A percentile compares a stretch with the other conserved stretches of the same genome.
phyloP scores from a whole-genome alignment of 306 rosid species.

The Begonia peltatifolia region DNA sequence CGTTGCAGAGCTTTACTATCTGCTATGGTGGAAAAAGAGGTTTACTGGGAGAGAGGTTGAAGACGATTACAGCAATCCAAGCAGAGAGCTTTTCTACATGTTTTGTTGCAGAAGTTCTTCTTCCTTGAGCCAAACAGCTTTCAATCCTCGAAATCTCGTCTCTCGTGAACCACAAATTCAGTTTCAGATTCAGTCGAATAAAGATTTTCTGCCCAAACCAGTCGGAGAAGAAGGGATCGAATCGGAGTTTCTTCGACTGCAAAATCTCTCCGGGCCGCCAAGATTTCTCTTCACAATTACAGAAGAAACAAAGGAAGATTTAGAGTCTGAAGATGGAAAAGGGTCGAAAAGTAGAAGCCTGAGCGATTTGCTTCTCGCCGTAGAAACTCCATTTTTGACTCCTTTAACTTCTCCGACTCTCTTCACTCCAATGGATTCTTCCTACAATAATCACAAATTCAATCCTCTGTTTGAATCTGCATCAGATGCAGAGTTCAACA shows the following conservation, averaged over 20 bases:
- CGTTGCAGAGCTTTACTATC: constrained; percentile 85
- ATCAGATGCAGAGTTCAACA: constrained; percentile 82
- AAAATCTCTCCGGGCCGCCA: constrained; percentile 48
- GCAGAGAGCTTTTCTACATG: constrained; percentile 70
- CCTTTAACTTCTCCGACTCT: constrained; percentile 71
- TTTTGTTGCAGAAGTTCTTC: constrained; percentile 68
- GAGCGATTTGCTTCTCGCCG: constrained; percentile 54
- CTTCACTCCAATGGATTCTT: constrained; percentile 42
- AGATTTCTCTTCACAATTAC: constrained; percentile 82
- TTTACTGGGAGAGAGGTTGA: constrained; percentile 56
- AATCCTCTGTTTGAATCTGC: constrained; percentile 60
- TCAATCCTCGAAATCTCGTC: constrained; percentile 21
- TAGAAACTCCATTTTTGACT: constrained; percentile 83
- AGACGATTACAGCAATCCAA: constrained; percentile 51
- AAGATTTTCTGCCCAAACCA: constrained; percentile 50
- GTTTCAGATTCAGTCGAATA: constrained; percentile 29
- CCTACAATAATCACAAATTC: constrained; percentile 37
- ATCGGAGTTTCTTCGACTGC: constrained; percentile 49
- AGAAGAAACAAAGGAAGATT: constrained; percentile 91
- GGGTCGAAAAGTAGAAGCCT: constrained; percentile 56
- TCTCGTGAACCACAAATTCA: constrained; percentile 9
- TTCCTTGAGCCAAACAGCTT: constrained; percentile 42
- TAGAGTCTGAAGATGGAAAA: constrained; percentile 82
- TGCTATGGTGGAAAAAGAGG: constrained; percentile 96
- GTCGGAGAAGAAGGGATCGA: constrained; percentile 59